Evolutionary conservation across 2,329 filamentous ascomycete genomes (phyloP), one percentile per base, ranked within the genome.

Genomic region (Colletotrichum viniferum): DNA sequence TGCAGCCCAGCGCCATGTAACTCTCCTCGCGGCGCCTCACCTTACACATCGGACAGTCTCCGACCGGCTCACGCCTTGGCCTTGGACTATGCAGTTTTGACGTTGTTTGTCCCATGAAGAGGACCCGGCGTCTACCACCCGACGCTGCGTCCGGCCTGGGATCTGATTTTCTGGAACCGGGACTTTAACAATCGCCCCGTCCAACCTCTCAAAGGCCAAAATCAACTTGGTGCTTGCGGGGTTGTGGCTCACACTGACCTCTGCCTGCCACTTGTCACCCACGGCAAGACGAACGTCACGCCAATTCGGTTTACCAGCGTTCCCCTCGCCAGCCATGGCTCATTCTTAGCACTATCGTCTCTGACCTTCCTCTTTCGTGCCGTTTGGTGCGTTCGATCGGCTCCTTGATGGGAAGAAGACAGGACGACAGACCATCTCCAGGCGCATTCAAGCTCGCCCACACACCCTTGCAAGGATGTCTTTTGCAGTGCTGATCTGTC

Each of bases 331-430:
- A 70, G 34, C 52, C 48, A 21, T 74, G 71, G 65, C 74, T 76
- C 74, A 76, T 76, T 76, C 64, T 76, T 76, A 76, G 74, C 24
- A 76, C 65, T 16, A 32, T 21, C 52, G 48, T 26, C 60, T 62
- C 63, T 55, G 65, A 62, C 60, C 71, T 76, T 70, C 14, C 71
- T 55, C 21, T 66, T 74, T 34, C 60, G 71, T 70, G 56, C 13
- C 62, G 14, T 62, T 61, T n/a, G 55, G 62, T 67, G 65, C 34
- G 74, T 76, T 76, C 74, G 71, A 76, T 76, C 65, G 34, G 60
- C 72, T 66, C 65, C 65, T 36, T 74, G 66, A 74, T 62, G 52
- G 74, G 61, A 70, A 56, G 58, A 76, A 74, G 73, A 75, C 69
- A 68, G 63, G 73, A 75, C 69, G 73, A 73, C 63, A 64, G 56